A percentile compares a stretch with the other conserved stretches of the same genome.
phyloP scores from a whole-genome alignment of 306 rosid genomes.

The Casuarina glauca region DNA sequence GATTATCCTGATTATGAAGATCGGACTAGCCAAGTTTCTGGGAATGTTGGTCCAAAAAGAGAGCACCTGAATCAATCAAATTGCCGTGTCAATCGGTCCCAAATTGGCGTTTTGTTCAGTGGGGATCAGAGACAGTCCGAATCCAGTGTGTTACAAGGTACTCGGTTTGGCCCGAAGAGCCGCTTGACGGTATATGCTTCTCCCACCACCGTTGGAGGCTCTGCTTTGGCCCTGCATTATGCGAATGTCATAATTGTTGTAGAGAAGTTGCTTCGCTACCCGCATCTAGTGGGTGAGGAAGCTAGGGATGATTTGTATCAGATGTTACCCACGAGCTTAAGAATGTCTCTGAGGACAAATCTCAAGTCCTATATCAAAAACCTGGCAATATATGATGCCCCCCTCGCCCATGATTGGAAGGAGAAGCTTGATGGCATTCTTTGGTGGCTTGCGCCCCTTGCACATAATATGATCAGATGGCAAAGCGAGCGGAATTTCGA shows the following conservation, averaged over 20 bases:
- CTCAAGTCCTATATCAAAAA: conserved; percentile 78
- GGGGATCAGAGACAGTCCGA: conserved; percentile 46
- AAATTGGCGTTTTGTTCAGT: conserved; percentile 37
- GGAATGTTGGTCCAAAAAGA: conserved; percentile 42
- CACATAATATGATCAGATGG: conserved; percentile 95
- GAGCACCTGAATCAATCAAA: conserved; percentile 42
- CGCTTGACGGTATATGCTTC: conserved; percentile 62
- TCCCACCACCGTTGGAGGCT: conserved; percentile 87
- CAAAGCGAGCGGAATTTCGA: conserved; percentile 92
- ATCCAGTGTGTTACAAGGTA: conserved; percentile 35
- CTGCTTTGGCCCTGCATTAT: conserved; percentile 88
- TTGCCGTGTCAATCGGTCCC: conserved; percentile 39
- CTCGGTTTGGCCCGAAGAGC: conserved; percentile 58
- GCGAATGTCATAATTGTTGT: conserved; percentile 84
- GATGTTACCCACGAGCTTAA: conserved; percentile 87
- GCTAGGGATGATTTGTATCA: conserved; percentile 87
- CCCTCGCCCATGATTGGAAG: conserved; percentile 97
- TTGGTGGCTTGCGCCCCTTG: conserved; percentile 80
- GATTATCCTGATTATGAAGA: conserved; percentile 41
- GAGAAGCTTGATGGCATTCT: conserved; percentile 76
- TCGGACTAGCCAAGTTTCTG: conserved; percentile 42
- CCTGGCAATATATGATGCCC: conserved; percentile 93
- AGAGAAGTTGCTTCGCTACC: conserved; percentile 85
- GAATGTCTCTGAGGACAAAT: conserved; percentile 62
- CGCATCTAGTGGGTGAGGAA: conserved; percentile 90